Base-by-base conservation (phyloP, 2,329 filamentous ascomycete species). In the Colletotrichum sojae region DNA sequence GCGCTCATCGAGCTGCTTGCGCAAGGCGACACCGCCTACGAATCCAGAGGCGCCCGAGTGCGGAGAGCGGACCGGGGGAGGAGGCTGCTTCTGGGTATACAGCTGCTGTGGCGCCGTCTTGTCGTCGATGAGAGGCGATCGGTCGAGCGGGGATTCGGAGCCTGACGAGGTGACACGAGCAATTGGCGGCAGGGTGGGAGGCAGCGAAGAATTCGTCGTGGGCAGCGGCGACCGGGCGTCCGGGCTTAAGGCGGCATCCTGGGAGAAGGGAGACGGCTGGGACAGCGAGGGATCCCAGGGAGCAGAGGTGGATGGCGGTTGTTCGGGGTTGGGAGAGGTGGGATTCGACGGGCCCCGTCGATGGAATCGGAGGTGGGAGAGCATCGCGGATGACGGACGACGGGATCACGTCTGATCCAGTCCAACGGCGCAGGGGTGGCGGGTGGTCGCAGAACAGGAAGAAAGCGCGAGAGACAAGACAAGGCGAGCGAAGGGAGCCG, bases 311-410 rank as follows among this genome's bases (percentile, higher is more conserved):
- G 83, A 84, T 46, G 81, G 75, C 65, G 31, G 31, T 36, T 83
- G 84, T 65, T 89, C 86, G 61, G 83, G 81, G 27, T 82, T 76
- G 5, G 88, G 86, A 40, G 87, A 88, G 25, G 84, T 81, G 70
- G 87, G 87, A 79, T 84, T 87, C 63, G 87, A 89, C 73, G 83
- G 83, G 55, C 82, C 86, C 74, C 87, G 85, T 73, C 87, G 85
- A 74, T 89, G 87, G 78, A 89, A 89, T 74, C 87, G 86, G 55
- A 89, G 82, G 78, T 86, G 83, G 72, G 85, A 86, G 61, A 87
- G 80, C 85, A 87, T 87, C 52, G 67, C 45, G 31, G 5, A 22
- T 36, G 53, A 48, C 59, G 48, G 66, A 58, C 25, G 63, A 57
- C 31, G 57, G 51, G 51, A 57, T 62, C 49, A 64, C 54, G 51